These are phyloP conservation scores for Quercus ilex DNA, from an alignment of 306 rosid species.

Conservation along the genomic window DNA sequence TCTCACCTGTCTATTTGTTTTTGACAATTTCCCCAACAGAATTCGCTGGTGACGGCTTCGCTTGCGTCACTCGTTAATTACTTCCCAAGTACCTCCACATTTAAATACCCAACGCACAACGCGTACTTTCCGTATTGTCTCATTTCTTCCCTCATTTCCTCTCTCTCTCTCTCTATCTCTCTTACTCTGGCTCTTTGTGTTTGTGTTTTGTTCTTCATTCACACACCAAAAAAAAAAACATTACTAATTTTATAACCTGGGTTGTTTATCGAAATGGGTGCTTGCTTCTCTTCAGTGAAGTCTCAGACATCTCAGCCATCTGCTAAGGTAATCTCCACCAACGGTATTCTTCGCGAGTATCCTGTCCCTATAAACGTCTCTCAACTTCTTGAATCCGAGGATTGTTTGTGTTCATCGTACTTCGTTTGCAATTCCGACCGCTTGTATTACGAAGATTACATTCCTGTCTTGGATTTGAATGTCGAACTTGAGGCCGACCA, in stretches of 20 bases:
- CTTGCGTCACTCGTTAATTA: background rate
- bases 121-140: background rate
- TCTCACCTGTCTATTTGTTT: background rate
- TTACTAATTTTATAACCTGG: background rate
- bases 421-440: constrained; percentile 43
- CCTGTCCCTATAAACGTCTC: constrained; percentile 36
- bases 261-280: constrained; percentile 23
- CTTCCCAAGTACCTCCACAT: background rate
- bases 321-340: constrained; percentile 29
- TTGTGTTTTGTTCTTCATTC: background rate
- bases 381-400: constrained; percentile 27
- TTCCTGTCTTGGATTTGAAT: constrained; percentile 25
- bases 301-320: background rate
- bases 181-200: background rate
- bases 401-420: background rate
- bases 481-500: constrained; percentile 25
- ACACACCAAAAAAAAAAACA: background rate
- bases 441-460: constrained; percentile 24
- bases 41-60: background rate
- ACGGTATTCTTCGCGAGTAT: constrained; percentile 28
- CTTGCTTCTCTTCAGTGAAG: constrained; percentile 19
- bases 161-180: background rate
- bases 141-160: background rate
- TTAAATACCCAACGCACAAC: too few species aligned
- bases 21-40: background rate